Evolutionary conservation across 169 alveolate genomes (phyloP).

Genomic region (Eimeria necatrix): DNA sequence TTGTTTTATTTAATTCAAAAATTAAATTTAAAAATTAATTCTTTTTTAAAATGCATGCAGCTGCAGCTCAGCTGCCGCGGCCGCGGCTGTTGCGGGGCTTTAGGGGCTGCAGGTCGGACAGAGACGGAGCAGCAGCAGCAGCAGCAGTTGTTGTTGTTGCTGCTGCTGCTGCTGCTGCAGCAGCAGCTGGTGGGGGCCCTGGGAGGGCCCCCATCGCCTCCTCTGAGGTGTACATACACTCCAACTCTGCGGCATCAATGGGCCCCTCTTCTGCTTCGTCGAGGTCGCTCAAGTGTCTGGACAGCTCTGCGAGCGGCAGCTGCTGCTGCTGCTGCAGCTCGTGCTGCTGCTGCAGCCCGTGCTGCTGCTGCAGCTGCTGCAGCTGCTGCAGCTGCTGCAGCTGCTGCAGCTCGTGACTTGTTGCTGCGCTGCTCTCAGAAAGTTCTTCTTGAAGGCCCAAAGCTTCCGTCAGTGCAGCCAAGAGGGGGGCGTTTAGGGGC

Average conservation of each 20-base stretch:
- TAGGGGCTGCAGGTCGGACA: neutral
- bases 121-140: neutral
- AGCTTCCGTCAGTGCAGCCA: neutral
- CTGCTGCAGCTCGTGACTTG: neutral
- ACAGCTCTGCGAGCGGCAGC: neutral
- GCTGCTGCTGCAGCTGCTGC: constrained; percentile 13
- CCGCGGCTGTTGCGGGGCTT: neutral
- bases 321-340: constrained; percentile 21
- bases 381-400: constrained; percentile 14
- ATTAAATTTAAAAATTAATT: too few relatives aligned
- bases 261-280: neutral
- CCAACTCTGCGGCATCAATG: neutral
- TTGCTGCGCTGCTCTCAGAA: neutral
- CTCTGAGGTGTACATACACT: neutral
- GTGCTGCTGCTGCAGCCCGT: neutral
- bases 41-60: too few relatives aligned
- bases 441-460: neutral
- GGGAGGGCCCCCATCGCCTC: neutral
- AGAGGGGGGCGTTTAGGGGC: neutral
- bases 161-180: constrained; percentile 25
- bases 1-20: too few relatives aligned
- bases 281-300: neutral
- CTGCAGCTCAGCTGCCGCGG: neutral
- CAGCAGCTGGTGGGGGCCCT: constrained; percentile 12
- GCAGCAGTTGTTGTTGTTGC: constrained; percentile 36